These are phyloP conservation scores for Irpex sp. DNA, from an alignment of 1,284 basidiomycete species.

Conservation along the genomic window DNA sequence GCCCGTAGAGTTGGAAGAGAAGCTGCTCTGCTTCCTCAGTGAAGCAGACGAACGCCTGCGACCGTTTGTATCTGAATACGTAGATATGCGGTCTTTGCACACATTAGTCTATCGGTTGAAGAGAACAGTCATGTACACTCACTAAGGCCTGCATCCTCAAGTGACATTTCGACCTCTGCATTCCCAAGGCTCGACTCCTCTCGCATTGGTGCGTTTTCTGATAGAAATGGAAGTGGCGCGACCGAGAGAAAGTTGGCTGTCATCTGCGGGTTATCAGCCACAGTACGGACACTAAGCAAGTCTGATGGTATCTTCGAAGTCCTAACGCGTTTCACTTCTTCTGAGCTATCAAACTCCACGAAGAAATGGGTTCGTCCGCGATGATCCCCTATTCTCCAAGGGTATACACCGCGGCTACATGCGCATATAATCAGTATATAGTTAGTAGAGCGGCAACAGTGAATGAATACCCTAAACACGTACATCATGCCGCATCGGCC, in stretches of 20 bases:
- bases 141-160: background rate
- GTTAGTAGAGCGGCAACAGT: background rate
- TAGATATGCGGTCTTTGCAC: background rate
- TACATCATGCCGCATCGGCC: conserved; percentile 35
- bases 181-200: background rate
- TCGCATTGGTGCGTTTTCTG: background rate
- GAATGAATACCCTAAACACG: conserved; percentile 3
- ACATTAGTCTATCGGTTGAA: background rate
- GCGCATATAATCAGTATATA: conserved; percentile 1
- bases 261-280: conserved; percentile 19
- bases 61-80: too few species aligned
- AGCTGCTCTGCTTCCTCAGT: background rate
- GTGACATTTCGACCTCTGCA: background rate
- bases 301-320: conserved; percentile 12
- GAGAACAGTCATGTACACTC: background rate
- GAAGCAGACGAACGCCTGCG: background rate
- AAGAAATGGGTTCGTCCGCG: conserved; percentile 22
- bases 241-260: conserved; percentile 15
- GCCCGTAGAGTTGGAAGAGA: background rate
- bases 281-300: conserved; percentile 20
- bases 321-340: conserved; percentile 25
- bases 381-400: conserved; percentile 12
- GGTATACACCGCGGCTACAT: conserved; percentile 21
- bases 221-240: background rate
- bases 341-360: conserved; percentile 25